Evolutionary conservation across 2,329 filamentous ascomycete species (phyloP).

Genomic region (Tolypocladium album): DNA sequence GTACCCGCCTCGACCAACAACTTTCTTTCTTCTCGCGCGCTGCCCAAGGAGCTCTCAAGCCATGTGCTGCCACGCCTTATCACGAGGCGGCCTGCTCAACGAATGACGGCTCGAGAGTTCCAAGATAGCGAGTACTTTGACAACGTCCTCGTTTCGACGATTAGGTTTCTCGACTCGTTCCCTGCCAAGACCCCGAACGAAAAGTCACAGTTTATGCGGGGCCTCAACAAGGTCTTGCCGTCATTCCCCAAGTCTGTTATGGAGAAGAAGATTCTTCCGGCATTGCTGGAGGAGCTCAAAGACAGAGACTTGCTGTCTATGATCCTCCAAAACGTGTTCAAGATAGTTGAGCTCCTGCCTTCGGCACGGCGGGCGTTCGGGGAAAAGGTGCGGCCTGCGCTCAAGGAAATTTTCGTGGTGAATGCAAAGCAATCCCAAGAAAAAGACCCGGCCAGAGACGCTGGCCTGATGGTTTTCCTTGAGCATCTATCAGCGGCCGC

Average conservation of each 20-base stretch:
- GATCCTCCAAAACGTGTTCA: constrained; percentile 86
- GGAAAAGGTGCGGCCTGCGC: constrained; percentile 73
- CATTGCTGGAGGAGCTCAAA: constrained; percentile 84
- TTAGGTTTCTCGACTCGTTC: constrained; percentile 84
- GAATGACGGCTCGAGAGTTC: constrained; percentile 81
- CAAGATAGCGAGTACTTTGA: constrained; percentile 95
- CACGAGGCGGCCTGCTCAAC: constrained; percentile 74
- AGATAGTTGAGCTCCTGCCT: constrained; percentile 71
- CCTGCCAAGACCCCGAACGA: constrained; percentile 87
- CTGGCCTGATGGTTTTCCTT: constrained; percentile 81
- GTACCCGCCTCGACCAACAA: constrained; percentile 74
- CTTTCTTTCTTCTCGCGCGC: constrained; percentile 66
- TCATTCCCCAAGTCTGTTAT: constrained; percentile 91
- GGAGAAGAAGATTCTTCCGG: constrained; percentile 88
- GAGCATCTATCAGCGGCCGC: constrained; percentile 71
- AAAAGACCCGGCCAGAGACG: constrained; percentile 73
- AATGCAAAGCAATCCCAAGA: constrained; percentile 51
- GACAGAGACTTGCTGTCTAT: constrained; percentile 77
- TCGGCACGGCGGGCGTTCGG: constrained; percentile 68
- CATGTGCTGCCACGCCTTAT: constrained; percentile 78
- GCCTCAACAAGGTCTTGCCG: constrained; percentile 73
- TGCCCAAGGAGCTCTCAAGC: constrained; percentile 68
- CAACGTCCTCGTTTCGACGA: constrained; percentile 91
- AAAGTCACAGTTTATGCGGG: constrained; percentile 84
- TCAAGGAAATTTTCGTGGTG: constrained; percentile 73